Evolutionary conservation across 148 eudicot species (phyloP), one percentile per base, ranked within the genome.

Genomic region (Gaultheria prostrata): DNA sequence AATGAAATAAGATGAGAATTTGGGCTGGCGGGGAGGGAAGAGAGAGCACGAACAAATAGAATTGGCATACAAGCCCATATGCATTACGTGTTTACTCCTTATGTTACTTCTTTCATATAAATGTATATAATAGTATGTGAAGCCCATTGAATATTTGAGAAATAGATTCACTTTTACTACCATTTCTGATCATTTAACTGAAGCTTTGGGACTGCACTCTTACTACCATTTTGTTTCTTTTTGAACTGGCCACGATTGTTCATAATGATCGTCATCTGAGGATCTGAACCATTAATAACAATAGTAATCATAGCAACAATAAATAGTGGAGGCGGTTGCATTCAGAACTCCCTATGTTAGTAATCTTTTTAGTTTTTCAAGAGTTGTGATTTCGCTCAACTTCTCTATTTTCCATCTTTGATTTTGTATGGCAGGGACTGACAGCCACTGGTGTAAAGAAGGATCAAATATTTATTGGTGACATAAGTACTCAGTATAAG

Each of bases 391-490:
- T 32, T 79, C 24, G 73, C 28, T 67, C n/a, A 15, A 73, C 43
- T 80, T 73, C 28, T 70, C 14, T 65, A 7, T 86, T 63, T 78
- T 10, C 21, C 32, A 53, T 21, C 70, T 35, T 81, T 79, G 65
- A 80, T 61, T 81, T 56, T 72, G 2, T 65, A 18, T 51, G 20
- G 76, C 93, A 95, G 98, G 98, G 98, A 85, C 85, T 95, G 82
- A 89, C 91, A 56, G 98, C 98, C 85, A 95, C 94, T 49, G 98
- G 98, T 73, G 78, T 92, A 78, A 92, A 90, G 91, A 94, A 85
- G 87, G 95, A 87, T 86, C 92, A 95, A 82, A 35, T 93, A 61
- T 95, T 94, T 86, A 80, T 93, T 87, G 98, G 98, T 72, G 97
- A 95, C 87, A 83, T 95, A 84, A 86, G 91, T 84, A 91, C 94